Conservation (phyloP, 164 flowering plant genomes). For the Tinospora cordifolia region DNA sequence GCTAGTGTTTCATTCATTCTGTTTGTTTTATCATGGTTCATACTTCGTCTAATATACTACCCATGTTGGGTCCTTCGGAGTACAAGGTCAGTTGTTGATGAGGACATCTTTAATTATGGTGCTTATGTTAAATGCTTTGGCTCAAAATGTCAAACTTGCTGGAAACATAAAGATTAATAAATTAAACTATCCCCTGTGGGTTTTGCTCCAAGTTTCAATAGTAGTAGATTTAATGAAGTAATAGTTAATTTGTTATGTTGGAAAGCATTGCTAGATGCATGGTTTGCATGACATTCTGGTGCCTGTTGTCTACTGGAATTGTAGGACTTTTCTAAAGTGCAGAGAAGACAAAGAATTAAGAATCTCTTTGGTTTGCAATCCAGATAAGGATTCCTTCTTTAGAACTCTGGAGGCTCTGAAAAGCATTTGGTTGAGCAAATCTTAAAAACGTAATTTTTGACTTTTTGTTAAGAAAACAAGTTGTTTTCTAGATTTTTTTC, state of each 20-base stretch:
- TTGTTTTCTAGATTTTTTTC: too few species aligned
- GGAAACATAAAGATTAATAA: too few species aligned
- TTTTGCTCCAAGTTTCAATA: neutral
- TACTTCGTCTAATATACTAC: constrained; percentile 73
- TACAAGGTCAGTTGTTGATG: constrained; percentile 50
- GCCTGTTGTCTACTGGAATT: neutral
- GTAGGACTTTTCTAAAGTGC: too few species aligned
- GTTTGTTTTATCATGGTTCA: constrained; percentile 71
- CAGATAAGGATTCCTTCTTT: too few species aligned
- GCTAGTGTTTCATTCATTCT: constrained; percentile 67
- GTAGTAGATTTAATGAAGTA: neutral
- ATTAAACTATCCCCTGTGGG: neutral
- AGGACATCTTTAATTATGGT: neutral
- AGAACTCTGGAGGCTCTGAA: too few species aligned
- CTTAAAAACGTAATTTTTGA: too few species aligned
- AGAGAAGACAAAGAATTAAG: too few species aligned
- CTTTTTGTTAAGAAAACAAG: too few species aligned
- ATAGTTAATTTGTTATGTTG: neutral
- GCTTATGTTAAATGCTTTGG: neutral
- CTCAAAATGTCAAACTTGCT: neutral
- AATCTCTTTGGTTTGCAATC: too few species aligned
- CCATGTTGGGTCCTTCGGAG: constrained; percentile 93
- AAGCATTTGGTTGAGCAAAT: too few species aligned
- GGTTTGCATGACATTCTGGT: neutral
- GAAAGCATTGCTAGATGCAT: neutral